Evolutionary conservation across 2,329 filamentous ascomycete genomes (phyloP).

Genomic region (Hortaea sp.): DNA sequence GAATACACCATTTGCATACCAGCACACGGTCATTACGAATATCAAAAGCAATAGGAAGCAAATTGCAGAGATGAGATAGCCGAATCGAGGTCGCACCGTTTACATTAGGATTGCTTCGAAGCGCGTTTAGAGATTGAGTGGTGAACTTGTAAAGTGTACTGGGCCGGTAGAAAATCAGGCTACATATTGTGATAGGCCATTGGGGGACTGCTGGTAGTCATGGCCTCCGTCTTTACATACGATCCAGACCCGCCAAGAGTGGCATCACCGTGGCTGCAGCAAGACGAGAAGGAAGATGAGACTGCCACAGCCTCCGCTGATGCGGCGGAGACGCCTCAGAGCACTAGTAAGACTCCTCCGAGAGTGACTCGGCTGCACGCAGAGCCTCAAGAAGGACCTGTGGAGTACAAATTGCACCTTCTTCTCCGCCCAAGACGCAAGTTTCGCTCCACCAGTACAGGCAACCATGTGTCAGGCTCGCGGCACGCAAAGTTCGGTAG

Average conservation of each 20-base stretch:
- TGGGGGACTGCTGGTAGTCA: constrained; percentile 25
- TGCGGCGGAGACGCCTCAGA: neutral
- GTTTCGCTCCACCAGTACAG: constrained; percentile 60
- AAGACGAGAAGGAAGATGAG: neutral
- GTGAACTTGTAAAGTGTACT: too few species aligned
- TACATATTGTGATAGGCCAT: too few species aligned
- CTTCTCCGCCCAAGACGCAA: constrained; percentile 67
- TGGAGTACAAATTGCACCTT: constrained; percentile 92
- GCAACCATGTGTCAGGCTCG: constrained; percentile 41
- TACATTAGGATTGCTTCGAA: too few species aligned
- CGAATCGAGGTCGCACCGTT: too few species aligned
- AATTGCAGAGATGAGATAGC: constrained; percentile 1
- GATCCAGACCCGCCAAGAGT: constrained; percentile 80
- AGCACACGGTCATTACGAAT: constrained; percentile 3
- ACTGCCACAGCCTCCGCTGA: neutral
- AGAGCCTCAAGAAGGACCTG: constrained; percentile 88
- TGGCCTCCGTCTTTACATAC: constrained; percentile 95
- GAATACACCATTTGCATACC: constrained; percentile 3
- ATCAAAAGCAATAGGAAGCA: neutral
- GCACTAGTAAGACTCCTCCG: neutral
- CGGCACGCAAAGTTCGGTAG: constrained; percentile 32
- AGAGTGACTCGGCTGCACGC: constrained; percentile 65
- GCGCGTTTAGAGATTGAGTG: too few species aligned
- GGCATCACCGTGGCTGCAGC: constrained; percentile 74
- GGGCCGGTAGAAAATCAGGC: too few species aligned